Conservation (phyloP, 345 rosid genomes). For the Aquilaria malaccensis region DNA sequence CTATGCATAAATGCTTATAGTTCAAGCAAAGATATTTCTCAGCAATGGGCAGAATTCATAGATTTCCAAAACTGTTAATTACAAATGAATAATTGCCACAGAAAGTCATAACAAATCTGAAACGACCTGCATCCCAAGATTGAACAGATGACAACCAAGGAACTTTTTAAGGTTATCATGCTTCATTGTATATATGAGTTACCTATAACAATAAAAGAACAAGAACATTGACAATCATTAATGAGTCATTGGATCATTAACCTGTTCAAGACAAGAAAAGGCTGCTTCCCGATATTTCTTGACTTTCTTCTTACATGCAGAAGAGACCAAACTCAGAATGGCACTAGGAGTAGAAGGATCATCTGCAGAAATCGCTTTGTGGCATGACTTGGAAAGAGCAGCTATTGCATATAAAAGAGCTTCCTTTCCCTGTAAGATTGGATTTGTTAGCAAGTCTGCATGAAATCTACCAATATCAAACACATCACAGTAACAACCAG, state of each 20-base stretch:
- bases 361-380: constrained; percentile 53
- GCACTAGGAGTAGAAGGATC: constrained; percentile 50
- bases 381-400: constrained; percentile 72
- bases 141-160: not conserved
- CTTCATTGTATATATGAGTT: not conserved
- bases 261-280: constrained; percentile 72
- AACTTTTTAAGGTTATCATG: not conserved
- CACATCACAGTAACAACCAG: not conserved
- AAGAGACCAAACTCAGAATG: constrained; percentile 54
- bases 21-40: not conserved
- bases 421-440: constrained; percentile 75
- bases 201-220: not conserved
- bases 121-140: too few relatives aligned
- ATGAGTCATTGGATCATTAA: constrained; percentile 14
- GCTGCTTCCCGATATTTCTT: constrained; percentile 87
- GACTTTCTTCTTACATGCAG: constrained; percentile 70
- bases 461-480: not conserved
- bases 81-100: not conserved
- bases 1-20: constrained; percentile 2
- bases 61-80: not conserved
- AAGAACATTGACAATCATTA: not conserved
- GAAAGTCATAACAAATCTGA: not conserved
- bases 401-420: constrained; percentile 72
- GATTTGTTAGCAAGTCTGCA: constrained; percentile 3
- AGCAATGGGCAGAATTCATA: not conserved